These are phyloP conservation scores for Stagonosporopsis tanaceti DNA, from an alignment of 2,329 filamentous ascomycete species.

Conservation along the genomic window DNA sequence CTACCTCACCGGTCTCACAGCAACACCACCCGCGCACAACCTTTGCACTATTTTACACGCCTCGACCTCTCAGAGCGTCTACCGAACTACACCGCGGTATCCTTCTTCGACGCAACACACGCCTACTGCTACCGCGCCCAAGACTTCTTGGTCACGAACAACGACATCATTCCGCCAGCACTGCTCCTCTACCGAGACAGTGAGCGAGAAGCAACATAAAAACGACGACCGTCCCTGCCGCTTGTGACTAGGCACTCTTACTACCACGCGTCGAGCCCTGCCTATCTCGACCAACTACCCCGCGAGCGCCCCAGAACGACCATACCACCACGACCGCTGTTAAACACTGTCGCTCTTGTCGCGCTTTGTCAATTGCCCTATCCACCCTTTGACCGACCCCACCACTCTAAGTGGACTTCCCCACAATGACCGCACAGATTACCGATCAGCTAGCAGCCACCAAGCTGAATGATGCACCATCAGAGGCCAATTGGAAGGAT, in stretches of 20 bases:
- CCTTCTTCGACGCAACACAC: constrained; percentile 22
- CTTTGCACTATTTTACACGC: constrained; percentile 26
- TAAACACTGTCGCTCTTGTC: constrained; percentile 27
- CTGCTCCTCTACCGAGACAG: constrained; percentile 18
- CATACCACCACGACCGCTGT: constrained; percentile 28
- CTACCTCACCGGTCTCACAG: constrained; percentile 29
- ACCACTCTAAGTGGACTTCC: constrained; percentile 36
- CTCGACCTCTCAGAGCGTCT: constrained; percentile 15
- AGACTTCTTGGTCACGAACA: constrained; percentile 26
- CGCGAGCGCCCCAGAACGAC: constrained; percentile 22
- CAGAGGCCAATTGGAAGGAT: constrained; percentile 76
- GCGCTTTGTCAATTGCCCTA: constrained; percentile 23
- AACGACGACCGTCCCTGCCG: constrained; percentile 21
- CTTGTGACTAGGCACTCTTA: constrained; percentile 24
- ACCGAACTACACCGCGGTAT: constrained; percentile 17
- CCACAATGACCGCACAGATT: constrained; percentile 59
- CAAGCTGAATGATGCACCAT: constrained; percentile 59
- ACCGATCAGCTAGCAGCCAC: constrained; percentile 66
- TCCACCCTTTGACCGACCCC: constrained; percentile 21
- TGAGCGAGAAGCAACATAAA: constrained; percentile 11
- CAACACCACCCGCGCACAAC: constrained; percentile 40
- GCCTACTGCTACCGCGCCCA: constrained; percentile 9
- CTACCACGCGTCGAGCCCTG: constrained; percentile 25
- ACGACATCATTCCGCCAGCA: constrained; percentile 17
- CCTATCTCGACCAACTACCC: constrained; percentile 22